Evolutionary conservation across 1,139 yeast genomes (phyloP).

Genomic region (Diutina ranongensis): DNA sequence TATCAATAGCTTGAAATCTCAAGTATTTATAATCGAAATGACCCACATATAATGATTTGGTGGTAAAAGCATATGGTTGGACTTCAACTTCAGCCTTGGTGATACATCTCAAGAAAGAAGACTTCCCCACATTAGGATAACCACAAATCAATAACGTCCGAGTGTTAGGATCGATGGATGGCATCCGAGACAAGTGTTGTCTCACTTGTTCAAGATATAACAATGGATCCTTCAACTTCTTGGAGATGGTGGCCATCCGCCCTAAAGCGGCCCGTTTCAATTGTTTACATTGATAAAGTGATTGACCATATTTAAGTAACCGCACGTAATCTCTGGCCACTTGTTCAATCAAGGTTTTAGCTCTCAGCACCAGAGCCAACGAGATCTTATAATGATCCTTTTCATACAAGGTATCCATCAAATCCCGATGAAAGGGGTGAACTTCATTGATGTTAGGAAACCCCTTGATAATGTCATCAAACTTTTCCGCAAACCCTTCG

Average conservation of each 20-base stretch:
- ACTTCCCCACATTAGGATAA: constrained; percentile 97
- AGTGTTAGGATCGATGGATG: constrained; percentile 96
- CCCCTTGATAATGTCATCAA: constrained; percentile 70
- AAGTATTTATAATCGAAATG: constrained; percentile 96
- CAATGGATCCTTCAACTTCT: constrained; percentile 89
- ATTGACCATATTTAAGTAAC: constrained; percentile 91
- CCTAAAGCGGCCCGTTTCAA: constrained; percentile 97
- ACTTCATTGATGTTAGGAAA: constrained; percentile 96
- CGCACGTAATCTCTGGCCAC: constrained; percentile 92
- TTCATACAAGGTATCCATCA: constrained; percentile 95
- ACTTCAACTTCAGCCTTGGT: constrained; percentile 98
- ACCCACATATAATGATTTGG: constrained; percentile 90
- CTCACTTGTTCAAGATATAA: constrained; percentile 94
- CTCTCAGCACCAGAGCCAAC: constrained; percentile 89
- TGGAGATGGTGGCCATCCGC: constrained; percentile 97
- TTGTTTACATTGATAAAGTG: constrained; percentile 96
- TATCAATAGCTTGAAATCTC: constrained; percentile 96
- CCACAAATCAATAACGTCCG: constrained; percentile 96
- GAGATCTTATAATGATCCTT: constrained; percentile 97
- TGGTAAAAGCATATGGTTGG: constrained; percentile 97
- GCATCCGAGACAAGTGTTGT: constrained; percentile 97
- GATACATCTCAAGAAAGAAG: constrained; percentile 84
- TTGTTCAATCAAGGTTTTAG: constrained; percentile 89
- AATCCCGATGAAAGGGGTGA: constrained; percentile 96
- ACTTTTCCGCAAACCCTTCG: constrained; percentile 91